A percentile compares a stretch with the other conserved stretches of the same genome.
Conservation (phyloP, 805 yeast genomes). For the Kluyveromyces starmeri region DNA sequence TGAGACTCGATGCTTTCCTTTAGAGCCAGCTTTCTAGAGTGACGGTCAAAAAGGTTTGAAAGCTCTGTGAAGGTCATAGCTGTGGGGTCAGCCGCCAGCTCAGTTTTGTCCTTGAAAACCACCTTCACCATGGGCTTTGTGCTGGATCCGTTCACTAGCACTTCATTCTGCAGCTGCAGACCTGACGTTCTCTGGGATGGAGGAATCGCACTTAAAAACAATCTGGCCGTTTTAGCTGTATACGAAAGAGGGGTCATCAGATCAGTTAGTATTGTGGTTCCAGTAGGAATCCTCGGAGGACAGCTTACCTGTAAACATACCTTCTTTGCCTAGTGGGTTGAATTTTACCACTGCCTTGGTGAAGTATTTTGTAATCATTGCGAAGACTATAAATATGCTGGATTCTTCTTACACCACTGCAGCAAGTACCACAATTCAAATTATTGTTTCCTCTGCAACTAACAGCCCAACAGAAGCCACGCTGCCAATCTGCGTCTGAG, state of each 20-base stretch:
- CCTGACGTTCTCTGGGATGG: slow-evolving; percentile 57
- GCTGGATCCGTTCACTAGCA: slow-evolving; percentile 39
- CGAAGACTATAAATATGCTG: no score
- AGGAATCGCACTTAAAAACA: slow-evolving; percentile 73
- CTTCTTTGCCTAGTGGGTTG: slow-evolving; percentile 64
- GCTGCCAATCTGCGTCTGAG: no score
- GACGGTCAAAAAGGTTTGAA: slow-evolving; percentile 61
- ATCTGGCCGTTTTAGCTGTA: slow-evolving; percentile 65
- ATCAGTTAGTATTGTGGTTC: no score
- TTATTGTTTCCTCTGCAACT: no score
- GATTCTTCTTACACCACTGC: no score
- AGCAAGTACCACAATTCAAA: no score
- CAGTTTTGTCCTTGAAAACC: slow-evolving; percentile 71
- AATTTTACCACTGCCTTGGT: slow-evolving; percentile 66
- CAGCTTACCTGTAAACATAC: slow-evolving; percentile 34
- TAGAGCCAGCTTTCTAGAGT: slow-evolving; percentile 69
- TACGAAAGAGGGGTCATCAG: no score
- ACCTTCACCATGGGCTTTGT: slow-evolving; percentile 61
- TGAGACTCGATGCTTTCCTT: slow-evolving; percentile 52
- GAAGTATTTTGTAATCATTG: slow-evolving; percentile 87
- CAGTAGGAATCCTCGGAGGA: no score
- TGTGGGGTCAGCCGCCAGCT: slow-evolving; percentile 59
- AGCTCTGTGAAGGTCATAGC: slow-evolving; percentile 49
- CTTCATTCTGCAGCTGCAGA: slow-evolving; percentile 48
- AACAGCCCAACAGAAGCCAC: no score